phyloP scores from a whole-genome alignment of 2,329 filamentous ascomycete species.

The Epichloe sylvatica region DNA sequence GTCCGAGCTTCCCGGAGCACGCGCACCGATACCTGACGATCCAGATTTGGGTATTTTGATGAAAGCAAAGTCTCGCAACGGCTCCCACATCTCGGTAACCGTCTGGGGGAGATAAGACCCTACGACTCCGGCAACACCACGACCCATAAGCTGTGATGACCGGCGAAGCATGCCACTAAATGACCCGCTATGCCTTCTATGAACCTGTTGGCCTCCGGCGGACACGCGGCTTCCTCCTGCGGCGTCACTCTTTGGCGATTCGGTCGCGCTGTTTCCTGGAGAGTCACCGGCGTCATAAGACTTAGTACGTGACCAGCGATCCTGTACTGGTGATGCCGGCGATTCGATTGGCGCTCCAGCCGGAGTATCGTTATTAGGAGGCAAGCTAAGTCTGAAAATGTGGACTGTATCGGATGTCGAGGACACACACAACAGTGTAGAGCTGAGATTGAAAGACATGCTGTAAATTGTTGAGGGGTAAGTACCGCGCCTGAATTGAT shows the following conservation, averaged over 20 bases:
- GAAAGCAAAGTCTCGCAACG: constrained; percentile 85
- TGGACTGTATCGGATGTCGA: constrained; percentile 94
- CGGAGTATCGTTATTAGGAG: constrained; percentile 25
- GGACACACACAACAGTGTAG: constrained; percentile 85
- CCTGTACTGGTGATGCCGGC: constrained; percentile 28
- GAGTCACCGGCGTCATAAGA: constrained; percentile 35
- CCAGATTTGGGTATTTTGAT: constrained; percentile 69
- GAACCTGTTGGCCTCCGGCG: constrained; percentile 14
- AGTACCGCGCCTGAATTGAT: constrained; percentile 88
- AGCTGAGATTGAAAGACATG: constrained; percentile 96
- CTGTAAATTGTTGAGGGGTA: constrained; percentile 94
- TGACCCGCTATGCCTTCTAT: constrained; percentile 52
- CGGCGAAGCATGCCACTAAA: constrained; percentile 85
- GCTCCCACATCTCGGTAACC: constrained; percentile 97
- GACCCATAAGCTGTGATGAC: constrained; percentile 86
- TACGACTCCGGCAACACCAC: constrained; percentile 74
- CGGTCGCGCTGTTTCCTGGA: constrained; percentile 31
- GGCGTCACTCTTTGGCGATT: constrained; percentile 38
- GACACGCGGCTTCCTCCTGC: constrained; percentile 23
- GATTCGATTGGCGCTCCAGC: constrained; percentile 23
- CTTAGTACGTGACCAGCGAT: constrained; percentile 39
- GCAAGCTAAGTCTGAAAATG: constrained; percentile 66
- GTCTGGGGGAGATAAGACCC: constrained; percentile 86
- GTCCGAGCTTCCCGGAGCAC: constrained; percentile 18
- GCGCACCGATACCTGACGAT: constrained; percentile 8